Evolutionary conservation across 1,284 basidiomycete species (phyloP), one percentile per base, ranked within the genome.

Genomic region (Moniliophthora roreri): DNA sequence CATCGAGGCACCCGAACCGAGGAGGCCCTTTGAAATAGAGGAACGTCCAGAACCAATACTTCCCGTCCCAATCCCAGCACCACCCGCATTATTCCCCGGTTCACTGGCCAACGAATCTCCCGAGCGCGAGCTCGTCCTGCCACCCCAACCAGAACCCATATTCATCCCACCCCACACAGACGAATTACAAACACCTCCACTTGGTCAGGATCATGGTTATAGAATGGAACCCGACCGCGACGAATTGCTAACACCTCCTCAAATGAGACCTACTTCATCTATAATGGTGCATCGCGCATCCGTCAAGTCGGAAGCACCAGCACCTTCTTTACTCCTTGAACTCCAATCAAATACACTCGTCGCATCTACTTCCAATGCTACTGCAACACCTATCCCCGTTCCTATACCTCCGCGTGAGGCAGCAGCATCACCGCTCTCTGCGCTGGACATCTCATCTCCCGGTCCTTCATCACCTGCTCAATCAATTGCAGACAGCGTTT

Each of bases 401-500:
- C 66, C 66, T 37, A 21, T 61, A 40, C 44, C 50, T 44, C 39
- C 54, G 40, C 37, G 40, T 48, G 49, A 15, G 32, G 23, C 46
- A 34, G 26, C n/a, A 7, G 28, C 34, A 24, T 44, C 53, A 11
- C 32, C 53, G 6, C 35, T 50, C 0, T 50, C 48, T 13, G 44
- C 42, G n/a, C 38, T 51, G 11, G 51, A 50, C 21, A 28, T 23
- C 16, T 35, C 48, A 8, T 56, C 55, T 10, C 13, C 24, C 10
- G 51, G 13, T 18, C 46, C 48, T 11, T 42, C 47, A 20, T 40
- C 56, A 8, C 28, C 47, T 10, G 28, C 28, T 32, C 28, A 6
- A 11, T 58, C 51, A 41, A 50, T 45, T 38, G 63, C 60, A 45
- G 57, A 61, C 26, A 72, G 66, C 49, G 61, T 70, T 39, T 62